Evolutionary conservation across 495 filamentous ascomycete genomes (phyloP).

Genomic region (Aspergillus sclerotioniger): DNA sequence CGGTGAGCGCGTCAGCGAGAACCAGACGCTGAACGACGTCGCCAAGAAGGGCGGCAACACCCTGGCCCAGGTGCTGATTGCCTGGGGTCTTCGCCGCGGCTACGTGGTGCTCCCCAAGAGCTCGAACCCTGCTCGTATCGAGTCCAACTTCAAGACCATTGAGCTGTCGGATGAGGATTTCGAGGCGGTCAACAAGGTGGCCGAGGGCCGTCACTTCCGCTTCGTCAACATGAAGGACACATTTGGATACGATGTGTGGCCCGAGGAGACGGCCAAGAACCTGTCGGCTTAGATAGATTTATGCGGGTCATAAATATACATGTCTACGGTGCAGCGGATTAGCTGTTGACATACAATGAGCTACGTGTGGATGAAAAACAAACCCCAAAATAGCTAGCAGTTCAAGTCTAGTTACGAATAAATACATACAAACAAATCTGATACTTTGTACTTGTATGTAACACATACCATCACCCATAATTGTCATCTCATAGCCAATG

Average conservation of each 20-base stretch:
- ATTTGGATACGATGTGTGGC: slow-evolving; percentile 55
- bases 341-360: not conserved
- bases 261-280: slow-evolving; percentile 44
- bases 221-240: slow-evolving; percentile 83
- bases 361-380: too few species aligned
- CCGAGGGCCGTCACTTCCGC: slow-evolving; percentile 58
- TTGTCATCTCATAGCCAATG: too few species aligned
- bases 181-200: slow-evolving; percentile 58
- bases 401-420: too few species aligned
- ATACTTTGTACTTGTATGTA: too few species aligned
- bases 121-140: slow-evolving; percentile 60
- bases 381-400: too few species aligned
- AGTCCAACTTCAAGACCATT: slow-evolving; percentile 65
- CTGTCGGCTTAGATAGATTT: slow-evolving; percentile 45
- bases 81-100: slow-evolving; percentile 69
- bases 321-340: not conserved
- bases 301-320: slow-evolving; percentile 25
- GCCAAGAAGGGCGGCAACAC: slow-evolving; percentile 63
- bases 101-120: slow-evolving; percentile 73
- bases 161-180: slow-evolving; percentile 54
- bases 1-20: slow-evolving; percentile 59
- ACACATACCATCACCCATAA: too few species aligned
- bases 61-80: slow-evolving; percentile 63
- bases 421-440: too few species aligned
- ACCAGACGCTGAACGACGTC: slow-evolving; percentile 58